phyloP scores from a whole-genome alignment of 2,329 filamentous ascomycete genomes.

The Drechslerella coelobrocha region DNA sequence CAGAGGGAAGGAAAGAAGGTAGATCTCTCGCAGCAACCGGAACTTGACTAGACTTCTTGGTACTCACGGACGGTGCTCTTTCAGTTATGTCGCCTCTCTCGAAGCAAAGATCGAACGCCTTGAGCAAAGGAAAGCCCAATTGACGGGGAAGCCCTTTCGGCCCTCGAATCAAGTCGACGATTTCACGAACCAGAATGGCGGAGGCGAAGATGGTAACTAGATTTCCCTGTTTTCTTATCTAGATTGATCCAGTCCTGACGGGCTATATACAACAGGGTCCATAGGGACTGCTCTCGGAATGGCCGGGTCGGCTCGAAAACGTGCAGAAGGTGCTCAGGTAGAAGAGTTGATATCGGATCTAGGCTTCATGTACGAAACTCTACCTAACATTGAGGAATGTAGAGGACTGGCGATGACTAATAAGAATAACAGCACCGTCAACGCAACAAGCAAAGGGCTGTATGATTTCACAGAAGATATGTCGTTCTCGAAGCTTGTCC shows the following conservation, averaged over 20 bases:
- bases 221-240: neutral
- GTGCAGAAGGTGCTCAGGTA: conserved; percentile 46
- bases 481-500: conserved; percentile 86
- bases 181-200: conserved; percentile 29
- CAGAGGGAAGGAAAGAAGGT: conserved; percentile 90
- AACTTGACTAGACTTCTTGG: no score
- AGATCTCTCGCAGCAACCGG: conserved; percentile 24
- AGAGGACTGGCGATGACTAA: conserved; percentile 42
- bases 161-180: conserved; percentile 46
- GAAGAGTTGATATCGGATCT: conserved; percentile 51
- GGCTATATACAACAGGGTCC: neutral
- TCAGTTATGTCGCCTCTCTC: conserved; percentile 88
- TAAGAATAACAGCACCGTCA: conserved; percentile 73
- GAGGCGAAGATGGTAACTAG: conserved; percentile 22
- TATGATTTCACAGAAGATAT: conserved; percentile 86
- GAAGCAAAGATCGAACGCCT: conserved; percentile 50
- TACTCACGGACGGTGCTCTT: conserved; percentile 53
- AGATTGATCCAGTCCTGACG: conserved; percentile 15
- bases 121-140: conserved; percentile 46
- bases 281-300: conserved; percentile 10
- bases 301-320: conserved; percentile 40
- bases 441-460: conserved; percentile 92
- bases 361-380: conserved; percentile 27
- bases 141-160: conserved; percentile 48
- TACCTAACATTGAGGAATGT: neutral